Percentiles rank a stretch among this genome's conserved stretches.
phyloP scores from a whole-genome alignment of 371 early-diverging fungal genomes.

The Rhizopus sp. region DNA sequence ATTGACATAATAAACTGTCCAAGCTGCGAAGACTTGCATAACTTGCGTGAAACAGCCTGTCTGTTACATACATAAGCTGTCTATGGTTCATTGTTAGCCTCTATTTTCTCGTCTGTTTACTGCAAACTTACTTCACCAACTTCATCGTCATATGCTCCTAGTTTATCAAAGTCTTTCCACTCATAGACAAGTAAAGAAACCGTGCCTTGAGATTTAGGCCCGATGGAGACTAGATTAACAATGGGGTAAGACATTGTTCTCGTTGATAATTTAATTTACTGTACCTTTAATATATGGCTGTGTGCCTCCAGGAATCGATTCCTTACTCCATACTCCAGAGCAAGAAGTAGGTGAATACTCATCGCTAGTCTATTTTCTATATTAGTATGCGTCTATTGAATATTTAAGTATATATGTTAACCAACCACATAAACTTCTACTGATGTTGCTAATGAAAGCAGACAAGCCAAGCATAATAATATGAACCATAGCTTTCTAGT shows the following conservation, averaged over 20 bases:
- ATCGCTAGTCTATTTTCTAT: constrained; percentile 37
- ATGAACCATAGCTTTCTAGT: neutral
- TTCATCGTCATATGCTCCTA: constrained; percentile 40
- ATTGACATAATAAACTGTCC: constrained; percentile 48
- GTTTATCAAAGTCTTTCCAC: constrained; percentile 54
- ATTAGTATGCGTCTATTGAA: neutral
- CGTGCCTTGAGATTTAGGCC: constrained; percentile 40
- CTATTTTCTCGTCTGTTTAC: too few relatives aligned
- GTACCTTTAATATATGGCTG: constrained; percentile 51
- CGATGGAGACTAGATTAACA: constrained; percentile 46
- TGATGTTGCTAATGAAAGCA: neutral
- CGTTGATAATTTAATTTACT: neutral
- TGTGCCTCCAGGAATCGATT: constrained; percentile 45
- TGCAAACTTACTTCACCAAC: constrained; percentile 29
- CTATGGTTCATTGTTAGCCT: constrained; percentile 17
- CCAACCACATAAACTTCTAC: constrained; percentile 4
- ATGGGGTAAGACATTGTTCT: neutral
- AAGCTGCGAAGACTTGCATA: constrained; percentile 45
- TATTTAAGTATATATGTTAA: neutral
- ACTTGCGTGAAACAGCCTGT: constrained; percentile 38
- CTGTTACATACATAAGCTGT: constrained; percentile 54
- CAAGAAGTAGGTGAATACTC: constrained; percentile 50
- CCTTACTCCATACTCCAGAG: constrained; percentile 53
- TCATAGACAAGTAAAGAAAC: constrained; percentile 58
- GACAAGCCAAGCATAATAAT: neutral